Base-by-base conservation (phyloP, 805 yeast genomes). In the Saccharomycopsis lassenensis region DNA sequence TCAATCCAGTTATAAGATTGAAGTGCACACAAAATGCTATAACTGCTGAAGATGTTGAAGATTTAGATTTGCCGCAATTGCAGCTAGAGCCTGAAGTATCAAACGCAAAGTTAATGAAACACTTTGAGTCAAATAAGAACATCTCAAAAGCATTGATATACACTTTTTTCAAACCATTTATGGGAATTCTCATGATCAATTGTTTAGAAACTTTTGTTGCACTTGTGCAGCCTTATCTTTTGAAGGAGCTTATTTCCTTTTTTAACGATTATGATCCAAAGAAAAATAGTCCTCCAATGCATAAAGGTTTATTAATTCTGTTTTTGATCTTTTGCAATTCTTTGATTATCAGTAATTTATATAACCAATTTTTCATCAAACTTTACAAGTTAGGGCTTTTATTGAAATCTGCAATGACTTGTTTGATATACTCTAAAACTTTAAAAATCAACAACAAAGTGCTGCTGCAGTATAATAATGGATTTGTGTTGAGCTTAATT, bases 401-500 rank as follows among this genome's bases (percentile, higher is more conserved):
- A 27, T 62, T 73, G 28, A 76, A 75, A 48, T 69, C 85, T 2
- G 69, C 86, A 0, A 58, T 87, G 45, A 70, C 73, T 54, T 60
- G 79, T n/a, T 54, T 82, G 44, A 59, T 83, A 14, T 85, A 78
- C 52, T 67, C 69, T 31, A 86, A 86, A 54, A 65, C 87, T 0
- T 61, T 85, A 40, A 62, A 54, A 17, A 57, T 86, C 11, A 74
- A 93, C 2, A 68, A 73, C 5, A 77, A 74, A 32, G 71, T 84
- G 4, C 67, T 77, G 42, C 63, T 65, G 20, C 62, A 65, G n/a
- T 61, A 67, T 44, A 58, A 84, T 2, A 69, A 87, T 2, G 93
- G 94, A 45, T 93, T 82, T 46, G 80, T 85, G 35, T 68, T 84
- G 44, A 84, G 82, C 49, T 64, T 78, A 49, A 69, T 82, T 64